Evolutionary conservation across 2,329 filamentous ascomycete genomes (phyloP), one percentile per base, ranked within the genome.

Genomic region (Alternaria dauci): DNA sequence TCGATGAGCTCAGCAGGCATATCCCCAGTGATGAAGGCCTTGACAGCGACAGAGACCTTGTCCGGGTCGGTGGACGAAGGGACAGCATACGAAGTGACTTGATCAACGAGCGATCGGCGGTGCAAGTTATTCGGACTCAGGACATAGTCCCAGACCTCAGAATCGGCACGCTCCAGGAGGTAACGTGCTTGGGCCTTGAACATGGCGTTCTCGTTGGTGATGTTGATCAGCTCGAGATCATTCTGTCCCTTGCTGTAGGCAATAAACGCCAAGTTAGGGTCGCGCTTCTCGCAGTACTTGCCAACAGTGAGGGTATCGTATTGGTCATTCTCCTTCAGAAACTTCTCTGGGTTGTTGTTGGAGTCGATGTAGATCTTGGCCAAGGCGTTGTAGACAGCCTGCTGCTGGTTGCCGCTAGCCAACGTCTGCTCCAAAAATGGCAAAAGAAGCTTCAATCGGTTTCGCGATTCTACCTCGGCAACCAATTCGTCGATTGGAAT

Each of bases 201-300:
- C 95, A 99, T 99, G n/a, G 92, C 90, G 82, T 99, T 99, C 81
- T 99, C 96, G 72, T 98, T 99, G 75, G 95, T 98, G 75, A 99
- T 94, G 79, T 91, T 95, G 81, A 99, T 94, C 58, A 99, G 87
- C 81, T 99, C 96, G 32, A 99, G 82, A 74, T 99, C 95, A 68
- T 99, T 99, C 81, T 97, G 92, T 20, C 95, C 95, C 85, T 99
- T 99, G 72, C 89, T 87, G 80, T 97, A 99, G 63, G 93, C 92
- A 76, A 98, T 97, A 81, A 91, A 97, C 3, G 93, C 94, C 55
- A 99, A 84, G 78, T 97, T 97, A 65, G 95, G 95, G 73, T 99
- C 95, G 34, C 95, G 91, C 87, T 98, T 98, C 84, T 97, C 94
- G 78, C 94, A 99, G 84, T 99, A 99, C 82, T 97, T 97, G 78